Base-by-base conservation (phyloP, 495 filamentous ascomycete species). In the Penicillium tannophilum region DNA sequence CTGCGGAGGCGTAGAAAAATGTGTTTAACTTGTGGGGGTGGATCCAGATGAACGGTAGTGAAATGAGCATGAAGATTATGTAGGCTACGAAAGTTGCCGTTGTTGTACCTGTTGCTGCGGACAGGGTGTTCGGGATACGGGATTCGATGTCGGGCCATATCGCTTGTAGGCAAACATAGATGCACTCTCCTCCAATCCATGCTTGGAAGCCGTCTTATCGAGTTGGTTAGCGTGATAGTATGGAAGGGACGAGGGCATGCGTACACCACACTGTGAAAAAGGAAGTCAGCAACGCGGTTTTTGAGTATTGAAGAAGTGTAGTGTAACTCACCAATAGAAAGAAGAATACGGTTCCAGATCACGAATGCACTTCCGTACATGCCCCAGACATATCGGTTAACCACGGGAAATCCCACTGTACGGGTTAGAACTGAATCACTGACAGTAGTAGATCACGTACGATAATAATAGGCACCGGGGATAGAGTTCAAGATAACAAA, bases 281-380 rank as follows among this genome's bases (percentile, higher is more conserved):
- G 2, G 3, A 17, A 17, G 46, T 48, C 24, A 49, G 46, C 2
- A 9, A 31, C 20, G 20, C 20, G 20, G 20, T 45, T 36, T 5
- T 41, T 2, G 4, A 10, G 12, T 24, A 11, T 23, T 23, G 43
- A 23, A 23, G 42, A 45, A 6, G 4, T 46, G 8, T 19, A 20
- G 42, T 20, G 19, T 3, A 6, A 60, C 65, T 63, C 47, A 65
- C 63, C 58, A 7, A 70, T 43, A 6, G 59, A 66, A 11, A 71
- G 58, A 36, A 71, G 58, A 43, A 71, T 71, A 4, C 68, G 58
- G 47, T 71, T 71, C 63, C 60, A 68, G 16, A 71, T 60, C n/a
- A 66, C 68, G 39, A 68, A 71, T 8, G 53, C 31, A 14, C 65
- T 68, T 6, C 63, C 68, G 23, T 56, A 65, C 59, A 67, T 64